Base-by-base conservation (phyloP, 345 rosid species). In the Erodium maritimum region DNA sequence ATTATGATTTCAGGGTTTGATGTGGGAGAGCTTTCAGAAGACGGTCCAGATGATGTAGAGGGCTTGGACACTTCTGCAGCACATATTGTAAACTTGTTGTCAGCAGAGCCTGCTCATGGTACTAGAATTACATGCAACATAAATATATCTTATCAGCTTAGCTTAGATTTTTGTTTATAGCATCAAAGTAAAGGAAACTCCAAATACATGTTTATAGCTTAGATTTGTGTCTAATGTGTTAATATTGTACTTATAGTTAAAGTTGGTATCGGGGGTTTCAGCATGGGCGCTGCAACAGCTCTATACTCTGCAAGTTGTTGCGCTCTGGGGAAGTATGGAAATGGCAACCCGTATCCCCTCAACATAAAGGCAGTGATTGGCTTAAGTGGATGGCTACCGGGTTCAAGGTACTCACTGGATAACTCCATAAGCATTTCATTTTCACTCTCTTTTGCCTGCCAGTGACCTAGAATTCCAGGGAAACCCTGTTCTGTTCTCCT, bases 211-310 rank as follows among this genome's bases (percentile, higher is more conserved):
- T n/a, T n/a, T n/a, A n/a, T n/a, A n/a, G n/a, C n/a, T n/a, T n/a
- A n/a, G n/a, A n/a, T n/a, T n/a, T n/a, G n/a, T n/a, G n/a, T n/a
- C n/a, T n/a, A n/a, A n/a, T n/a, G n/a, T n/a, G n/a, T 29, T 29
- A 29, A 29, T 29, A 48, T 22, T 58, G 16, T 64, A 52, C 69
- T 57, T 64, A 59, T 80, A 93, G 99, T 93, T 52, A 78, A 80
- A 74, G 78, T 89, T 19, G 99, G 96, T 18, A 72, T 93, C 46
- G 99, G 99, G 65, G 96, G 99, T 63, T 89, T 93, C 72, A 89
- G 99, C 48, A 93, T 87, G 95, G 99, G 99, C 69, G 95, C 89
- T 58, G 95, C 99, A 21, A 80, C 83, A 57, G 73, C 99, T 53
- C 82, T 93, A 17, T 93, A 93, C 78, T 89, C 96, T n/a, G 91